Percentiles rank a stretch among this genome's conserved stretches.
phyloP scores from a whole-genome alignment of 352 stramenopile species.

The Pythium pyrilobum region DNA sequence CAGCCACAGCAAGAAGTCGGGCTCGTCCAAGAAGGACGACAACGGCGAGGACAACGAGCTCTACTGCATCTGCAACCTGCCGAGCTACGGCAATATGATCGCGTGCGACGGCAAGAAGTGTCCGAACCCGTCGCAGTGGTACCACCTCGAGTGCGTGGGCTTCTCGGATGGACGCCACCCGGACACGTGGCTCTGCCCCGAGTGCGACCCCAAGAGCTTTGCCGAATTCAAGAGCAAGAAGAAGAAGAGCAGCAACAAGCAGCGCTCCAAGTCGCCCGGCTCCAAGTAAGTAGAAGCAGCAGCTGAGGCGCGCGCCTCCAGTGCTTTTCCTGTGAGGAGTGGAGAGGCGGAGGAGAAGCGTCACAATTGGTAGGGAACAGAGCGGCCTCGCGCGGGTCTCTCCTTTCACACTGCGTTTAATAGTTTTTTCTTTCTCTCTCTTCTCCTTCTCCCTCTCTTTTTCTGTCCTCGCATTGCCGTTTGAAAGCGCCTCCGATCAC shows the following conservation, averaged over 20 bases:
- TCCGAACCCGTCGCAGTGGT: constrained; percentile 84
- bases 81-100: constrained; percentile 88
- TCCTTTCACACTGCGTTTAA: constrained; percentile 6
- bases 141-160: constrained; percentile 83
- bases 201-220: constrained; percentile 82
- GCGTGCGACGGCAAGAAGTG: constrained; percentile 86
- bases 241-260: constrained; percentile 66
- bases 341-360: too few relatives aligned
- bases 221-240: constrained; percentile 79
- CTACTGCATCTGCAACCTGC: constrained; percentile 85
- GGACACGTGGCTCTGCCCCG: constrained; percentile 82
- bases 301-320: neutral
- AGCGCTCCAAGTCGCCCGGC: constrained; percentile 69
- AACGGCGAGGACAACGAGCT: constrained; percentile 82
- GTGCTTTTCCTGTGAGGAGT: constrained; percentile 5
- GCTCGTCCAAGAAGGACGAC: constrained; percentile 43
- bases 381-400: too few relatives aligned
- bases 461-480: neutral
- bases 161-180: constrained; percentile 75
- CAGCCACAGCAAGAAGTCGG: constrained; percentile 38
- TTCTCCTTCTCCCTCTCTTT: neutral
- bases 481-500: too few relatives aligned
- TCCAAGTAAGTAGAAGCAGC: constrained; percentile 35
- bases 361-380: too few relatives aligned
- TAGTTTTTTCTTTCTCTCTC: neutral